Evolutionary conservation across 495 filamentous ascomycete genomes (phyloP), one percentile per base, ranked within the genome.

Genomic region (Podospora pseudoanserina): DNA sequence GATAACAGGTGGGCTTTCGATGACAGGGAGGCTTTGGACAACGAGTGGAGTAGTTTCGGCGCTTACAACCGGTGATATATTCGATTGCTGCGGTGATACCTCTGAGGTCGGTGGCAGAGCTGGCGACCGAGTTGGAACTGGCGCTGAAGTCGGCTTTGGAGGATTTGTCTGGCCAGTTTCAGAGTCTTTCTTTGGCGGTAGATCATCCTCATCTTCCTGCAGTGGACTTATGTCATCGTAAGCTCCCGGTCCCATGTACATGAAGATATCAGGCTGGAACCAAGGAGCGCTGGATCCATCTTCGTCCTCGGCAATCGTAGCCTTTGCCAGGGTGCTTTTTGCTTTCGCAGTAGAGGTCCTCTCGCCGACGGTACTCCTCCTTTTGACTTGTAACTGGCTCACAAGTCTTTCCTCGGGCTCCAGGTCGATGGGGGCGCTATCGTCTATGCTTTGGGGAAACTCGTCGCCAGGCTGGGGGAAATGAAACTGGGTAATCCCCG

Each of bases 401-500:
- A 73, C 72, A 2, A 81, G 70, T 65, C 63, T 72, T 60, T 81
- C 77, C 26, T 80, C 77, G 56, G 78, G 78, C 6, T 77, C 67
- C 1, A 81, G 72, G 49, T 77, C 76, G 54, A 76, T 68, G 0
- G 77, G 71, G 7, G 77, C 74, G 19, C 72, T 70, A 7, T 75
- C 74, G 61, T 80, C 79, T 70, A 81, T 67, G 49, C 74, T 79
- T 65, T 82, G 79, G 58, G 82, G 82, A 60, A 77, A 85, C 74
- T 85, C 82, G 44, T 85, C 82, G 69, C 82, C 82, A 7, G 78
- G 77, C 28, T 79, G 80, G 0, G 82, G 82, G 61, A 84, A 85
- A 61, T 77, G 79, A 72, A 79, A 85, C 65, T 85, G 82, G 19
- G 79, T 72, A 32, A 79, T 67, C 0, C 82, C 82, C 15, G 82